Evolutionary conservation across 495 filamentous ascomycete genomes (phyloP).

Genomic region (Talaromyces trachyspermus): DNA sequence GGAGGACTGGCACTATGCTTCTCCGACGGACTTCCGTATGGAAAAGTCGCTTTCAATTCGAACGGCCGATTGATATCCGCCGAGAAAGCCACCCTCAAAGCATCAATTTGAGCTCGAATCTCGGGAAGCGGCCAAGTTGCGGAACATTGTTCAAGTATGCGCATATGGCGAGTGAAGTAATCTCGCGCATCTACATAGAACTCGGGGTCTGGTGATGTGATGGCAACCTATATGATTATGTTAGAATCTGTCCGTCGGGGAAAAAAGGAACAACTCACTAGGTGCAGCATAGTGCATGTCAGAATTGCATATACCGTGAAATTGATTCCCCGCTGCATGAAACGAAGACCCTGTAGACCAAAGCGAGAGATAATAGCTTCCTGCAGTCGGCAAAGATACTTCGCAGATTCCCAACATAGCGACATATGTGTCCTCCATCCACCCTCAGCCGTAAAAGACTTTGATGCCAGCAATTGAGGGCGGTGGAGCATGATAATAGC

Average conservation of each 20-base stretch:
- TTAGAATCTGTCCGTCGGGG: slow-evolving; percentile 1
- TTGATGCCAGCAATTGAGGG: slow-evolving; percentile 73
- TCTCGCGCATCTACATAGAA: slow-evolving; percentile 79
- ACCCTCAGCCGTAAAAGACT: slow-evolving; percentile 63
- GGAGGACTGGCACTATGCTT: slow-evolving; percentile 57
- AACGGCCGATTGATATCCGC: slow-evolving; percentile 81
- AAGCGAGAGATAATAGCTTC: slow-evolving; percentile 74
- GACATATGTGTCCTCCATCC: slow-evolving; percentile 85
- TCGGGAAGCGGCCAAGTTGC: slow-evolving; percentile 85
- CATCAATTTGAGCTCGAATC: slow-evolving; percentile 84
- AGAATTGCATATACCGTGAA: slow-evolving; percentile 90
- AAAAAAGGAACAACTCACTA: slow-evolving; percentile 52
- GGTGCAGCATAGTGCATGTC: slow-evolving; percentile 89
- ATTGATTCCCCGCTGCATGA: slow-evolving; percentile 92
- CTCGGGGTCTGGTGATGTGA: slow-evolving; percentile 89
- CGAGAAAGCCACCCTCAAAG: slow-evolving; percentile 86
- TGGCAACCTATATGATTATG: slow-evolving; percentile 60
- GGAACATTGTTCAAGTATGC: slow-evolving; percentile 81
- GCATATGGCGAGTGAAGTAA: slow-evolving; percentile 93
- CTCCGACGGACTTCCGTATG: slow-evolving; percentile 73
- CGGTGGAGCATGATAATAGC: slow-evolving; percentile 82
- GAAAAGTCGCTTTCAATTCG: slow-evolving; percentile 79
- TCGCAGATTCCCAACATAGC: slow-evolving; percentile 79
- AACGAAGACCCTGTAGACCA: slow-evolving; percentile 73
- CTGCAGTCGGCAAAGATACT: slow-evolving; percentile 82